Conservation (phyloP, 768 basidiomycete species). For the Neoboletus magnificus region DNA sequence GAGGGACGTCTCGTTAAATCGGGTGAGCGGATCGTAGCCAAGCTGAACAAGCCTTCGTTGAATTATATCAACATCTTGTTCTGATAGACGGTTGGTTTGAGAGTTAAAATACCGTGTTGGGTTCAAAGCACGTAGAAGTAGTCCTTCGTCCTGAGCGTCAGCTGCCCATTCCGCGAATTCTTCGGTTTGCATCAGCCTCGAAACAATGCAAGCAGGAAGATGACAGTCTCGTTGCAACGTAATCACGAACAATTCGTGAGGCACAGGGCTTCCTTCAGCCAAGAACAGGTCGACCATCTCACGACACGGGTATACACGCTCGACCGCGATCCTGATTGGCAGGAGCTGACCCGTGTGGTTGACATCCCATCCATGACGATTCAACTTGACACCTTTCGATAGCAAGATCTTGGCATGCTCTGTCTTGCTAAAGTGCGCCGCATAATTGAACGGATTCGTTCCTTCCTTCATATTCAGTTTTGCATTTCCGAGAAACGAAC, state of each 20-base stretch:
- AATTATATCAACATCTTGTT: no score
- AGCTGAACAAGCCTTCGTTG: no score
- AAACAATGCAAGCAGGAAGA: not conserved
- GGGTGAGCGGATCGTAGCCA: no score
- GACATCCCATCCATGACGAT: not conserved
- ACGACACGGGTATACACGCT: fast-evolving
- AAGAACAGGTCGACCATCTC: not conserved
- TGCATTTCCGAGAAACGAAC: not conserved
- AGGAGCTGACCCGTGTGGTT: not conserved
- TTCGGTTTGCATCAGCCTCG: not conserved
- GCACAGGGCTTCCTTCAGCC: not conserved
- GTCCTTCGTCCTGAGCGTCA: not conserved
- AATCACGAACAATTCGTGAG: not conserved
- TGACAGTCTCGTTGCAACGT: not conserved
- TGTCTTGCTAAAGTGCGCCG: not conserved
- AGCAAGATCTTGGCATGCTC: not conserved
- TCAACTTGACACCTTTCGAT: not conserved
- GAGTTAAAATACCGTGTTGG: not conserved
- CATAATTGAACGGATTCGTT: slow-evolving; percentile 1
- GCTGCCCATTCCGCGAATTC: not conserved
- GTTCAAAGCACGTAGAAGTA: not conserved
- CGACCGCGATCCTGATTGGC: slow-evolving; percentile 1
- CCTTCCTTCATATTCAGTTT: not conserved
- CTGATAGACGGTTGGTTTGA: no score
- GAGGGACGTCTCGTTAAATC: no score